Evolutionary conservation across 2,329 filamentous ascomycete genomes (phyloP), one percentile per base, ranked within the genome.

Genomic region (Colletotrichum echinochloae): DNA sequence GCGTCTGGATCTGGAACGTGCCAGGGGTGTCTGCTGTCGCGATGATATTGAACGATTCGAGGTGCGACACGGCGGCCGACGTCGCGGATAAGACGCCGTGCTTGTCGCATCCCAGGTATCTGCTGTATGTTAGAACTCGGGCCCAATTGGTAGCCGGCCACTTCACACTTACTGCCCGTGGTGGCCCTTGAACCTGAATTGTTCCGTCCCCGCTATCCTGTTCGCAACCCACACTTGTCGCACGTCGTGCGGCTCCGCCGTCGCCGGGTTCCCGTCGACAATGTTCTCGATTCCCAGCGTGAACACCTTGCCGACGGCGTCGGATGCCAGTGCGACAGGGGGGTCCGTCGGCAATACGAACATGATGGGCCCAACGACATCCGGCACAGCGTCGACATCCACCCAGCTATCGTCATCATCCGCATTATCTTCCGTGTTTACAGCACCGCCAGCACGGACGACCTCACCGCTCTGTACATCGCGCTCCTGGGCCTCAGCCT

Each of bases 171-270:
- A 95, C 92, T 89, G 92, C 73, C 94, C 95, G 81, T 98, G 93
- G 76, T 95, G 92, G 0, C 94, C 94, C 82, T 97, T 98, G 80
- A 99, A 93, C 68, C 92, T 92, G 75, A 94, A 91, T 41, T 88
- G 87, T 73, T 97, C 93, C 1, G 92, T 95, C 4, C 95, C 95
- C 0, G 91, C 89, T 16, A 98, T 91, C 74, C 88, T 89, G 75
- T 92, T 97, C 71, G 93, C 94, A 74, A 98, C 89, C 93, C 95
- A 99, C 20, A 99, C 96, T 83, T 98, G 95, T 71, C 95, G 87
- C 71, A 98, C 95, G 79, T 98, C 95, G 80, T 98, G 95, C 60
- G 96, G 96, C 82, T 99, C 96, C 11, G 95, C 94, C 6, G 90
- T 97, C n/a, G 87, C 80, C 3, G 93, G 88, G 78, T 97, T 92